Base-by-base conservation (phyloP, 2,329 filamentous ascomycete genomes). In the Neurospora sp. region DNA sequence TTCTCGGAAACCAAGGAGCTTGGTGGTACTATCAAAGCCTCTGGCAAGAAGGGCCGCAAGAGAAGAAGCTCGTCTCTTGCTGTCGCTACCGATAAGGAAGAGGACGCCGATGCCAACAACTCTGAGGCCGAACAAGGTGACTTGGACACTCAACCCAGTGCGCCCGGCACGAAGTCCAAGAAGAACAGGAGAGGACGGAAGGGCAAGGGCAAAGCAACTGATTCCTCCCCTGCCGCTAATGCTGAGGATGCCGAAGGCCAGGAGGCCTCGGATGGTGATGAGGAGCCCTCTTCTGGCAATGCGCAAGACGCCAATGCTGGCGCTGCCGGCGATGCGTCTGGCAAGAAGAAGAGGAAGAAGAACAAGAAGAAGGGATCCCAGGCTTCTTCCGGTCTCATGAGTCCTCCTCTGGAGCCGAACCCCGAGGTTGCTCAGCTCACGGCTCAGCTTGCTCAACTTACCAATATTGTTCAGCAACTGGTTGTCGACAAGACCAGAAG, bases 151-250 rank as follows among this genome's bases (percentile, higher is more conserved):
- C 52, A 62, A 17, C 52, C 52, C 6, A 52, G 19, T 19, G 11
- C 39, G n/a, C 42, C 68, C 1, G 42, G 39, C 19, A 73, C 71
- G 17, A 74, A 73, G 36, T 68, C 74, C 33, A 78, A 77, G 72
- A 78, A 78, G 71, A 74, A 74, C 43, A 80, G 80, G 74, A 78
- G 78, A 71, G 77, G 75, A 72, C 77, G 75, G 72, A 71, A 75
- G 73, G 72, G 72, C 43, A 72, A 62, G 8, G 52, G 69, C 19
- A 69, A 72, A 52, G 67, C 68, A 10, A 17, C 40, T n/a, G 70
- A 71, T 10, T 70, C 68, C 15, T 28, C 38, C 36, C 62, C 68
- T 8, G 38, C 39, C 52, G 52, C 23, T 62, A 33, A 62, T 62
- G 28, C 52, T 62, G 52, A 62, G 15, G 28, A 10, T 2, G 8